Evolutionary conservation across 805 yeast species (phyloP).

Genomic region (Limtongozyma cylindracea): DNA sequence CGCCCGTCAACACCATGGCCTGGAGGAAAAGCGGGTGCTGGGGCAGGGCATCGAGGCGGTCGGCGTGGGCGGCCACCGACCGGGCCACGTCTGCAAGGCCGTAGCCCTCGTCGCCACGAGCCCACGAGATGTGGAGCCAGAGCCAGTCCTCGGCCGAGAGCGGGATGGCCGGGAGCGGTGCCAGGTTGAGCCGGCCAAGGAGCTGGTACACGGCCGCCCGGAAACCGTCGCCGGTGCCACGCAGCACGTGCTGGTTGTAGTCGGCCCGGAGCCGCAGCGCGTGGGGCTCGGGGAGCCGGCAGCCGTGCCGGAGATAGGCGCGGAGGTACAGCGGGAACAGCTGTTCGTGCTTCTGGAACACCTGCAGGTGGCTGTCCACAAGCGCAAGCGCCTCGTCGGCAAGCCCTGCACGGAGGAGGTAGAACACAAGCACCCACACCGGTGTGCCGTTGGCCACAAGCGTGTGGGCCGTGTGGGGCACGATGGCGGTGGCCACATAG

Average conservation of each 20-base stretch:
- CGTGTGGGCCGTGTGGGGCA: slow-evolving; percentile 7
- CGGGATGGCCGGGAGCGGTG: slow-evolving; percentile 41
- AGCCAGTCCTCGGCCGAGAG: slow-evolving; percentile 86
- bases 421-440: slow-evolving; percentile 84
- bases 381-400: slow-evolving; percentile 53
- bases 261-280: slow-evolving; percentile 51
- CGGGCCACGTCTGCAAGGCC: slow-evolving; percentile 51
- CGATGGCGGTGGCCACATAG: slow-evolving; percentile 12
- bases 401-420: slow-evolving; percentile 66
- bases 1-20: slow-evolving; percentile 47
- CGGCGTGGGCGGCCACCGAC: slow-evolving; percentile 44
- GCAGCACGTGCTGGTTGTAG: slow-evolving; percentile 63
- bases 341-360: slow-evolving; percentile 67
- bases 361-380: slow-evolving; percentile 32
- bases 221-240: slow-evolving; percentile 54
- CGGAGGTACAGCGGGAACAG: slow-evolving; percentile 61
- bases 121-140: slow-evolving; percentile 67
- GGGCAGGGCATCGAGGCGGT: slow-evolving; percentile 37
- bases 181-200: slow-evolving; percentile 69
- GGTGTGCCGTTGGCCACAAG: slow-evolving; percentile 53
- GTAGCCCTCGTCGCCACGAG: too few species aligned
- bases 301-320: slow-evolving; percentile 30
- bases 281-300: slow-evolving; percentile 35
- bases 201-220: slow-evolving; percentile 78
- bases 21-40: slow-evolving; percentile 53